Base-by-base conservation (phyloP, 352 stramenopile species). In the Phytopythium helicoides region DNA sequence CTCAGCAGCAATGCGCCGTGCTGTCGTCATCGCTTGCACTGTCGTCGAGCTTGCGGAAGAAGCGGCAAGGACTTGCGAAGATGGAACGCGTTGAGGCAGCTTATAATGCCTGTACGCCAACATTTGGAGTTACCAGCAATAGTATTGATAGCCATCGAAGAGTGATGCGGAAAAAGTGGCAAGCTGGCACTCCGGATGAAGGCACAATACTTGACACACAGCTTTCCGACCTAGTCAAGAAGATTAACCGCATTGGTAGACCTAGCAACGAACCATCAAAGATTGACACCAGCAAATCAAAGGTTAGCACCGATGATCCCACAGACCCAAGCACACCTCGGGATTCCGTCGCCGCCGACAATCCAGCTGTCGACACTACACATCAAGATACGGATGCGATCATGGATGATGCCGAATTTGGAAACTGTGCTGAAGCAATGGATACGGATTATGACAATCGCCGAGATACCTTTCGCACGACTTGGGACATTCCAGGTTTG, bases 1-100 rank as follows among this genome's bases (percentile, higher is more conserved):
- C 88, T 8, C 61, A 81, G 28, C 62, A 69, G 15, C 81, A 92
- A 44, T 87, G 76, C 37, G 64, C 66, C 8, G 67, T 81, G 7
- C 73, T 92, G 61, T 67, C 76, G 15, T 61, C 57, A 2, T 60
- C 73, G 3, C 51, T 66, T 15, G 67, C 54, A 1, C 50, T 45
- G 42, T 73, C 59, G 6, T 37, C 55, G 38, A 58, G 63, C 52
- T 51, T 71, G 48, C 64, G 64, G 54, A 67, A 73, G 52, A 48
- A 81, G 25, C 66, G 62, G 52, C 21, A 67, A 16, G 44, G 44
- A 11, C 38, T 11, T 15, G 23, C 28, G 10, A 71, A 74, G 50
- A 76, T 87, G 31, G 72, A 88, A 46, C 64, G 69, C 18, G 59
- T 89, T 15, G 70, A 59, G 51, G 41, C 60, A 5, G 67, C 64